Base-by-base conservation (phyloP, 495 filamentous ascomycete species). In the Hypoxylon crocopeplum region DNA sequence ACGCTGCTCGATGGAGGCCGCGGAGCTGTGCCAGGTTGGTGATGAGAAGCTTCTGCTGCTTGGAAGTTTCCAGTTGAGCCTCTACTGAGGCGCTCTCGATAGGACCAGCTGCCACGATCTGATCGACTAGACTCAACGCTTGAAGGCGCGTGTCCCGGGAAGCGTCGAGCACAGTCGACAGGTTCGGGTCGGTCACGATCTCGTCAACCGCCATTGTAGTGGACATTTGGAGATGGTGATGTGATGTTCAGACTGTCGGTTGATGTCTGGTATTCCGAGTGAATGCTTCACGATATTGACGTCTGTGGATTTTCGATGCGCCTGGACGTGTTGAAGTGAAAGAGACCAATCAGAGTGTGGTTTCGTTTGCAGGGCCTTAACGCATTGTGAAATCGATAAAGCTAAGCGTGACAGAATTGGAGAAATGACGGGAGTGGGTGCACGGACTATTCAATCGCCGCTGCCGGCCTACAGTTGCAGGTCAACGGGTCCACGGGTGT, bases 11-110 rank as follows among this genome's bases (percentile, higher is more conserved):
- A 69, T 96, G 93, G 34, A 90, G 79, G 5, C 88, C 87, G 29
- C 93, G 91, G 16, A 98, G 81, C 48, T 90, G 88, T 3, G 89
- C 86, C 3, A 97, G 81, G 37, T 92, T 84, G 48, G 92, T 83
- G 69, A 87, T 84, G 17, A 98, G 82, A 1, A 84, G 75, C 67
- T 94, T 95, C 69, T 93, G 90, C 67, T 90, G 84, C 64, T 86
- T 87, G 7, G 88, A 89, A 17, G 88, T 76, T 56, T 88, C 86
- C 24, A 84, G 72, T 61, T 84, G 81, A 32, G 77, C 68, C 16
- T 87, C 82, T 74, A 66, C 34, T 67, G 74, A 53, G 68, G 63
- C 67, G 60, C n/a, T 71, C 68, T 62, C 22, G 69, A 72, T 24
- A 64, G 62, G 59, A 48, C 72, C 62, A 41, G 69, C 58, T 34